phyloP scores from a whole-genome alignment of 495 filamentous ascomycete genomes.

The Penicillium soppii region DNA sequence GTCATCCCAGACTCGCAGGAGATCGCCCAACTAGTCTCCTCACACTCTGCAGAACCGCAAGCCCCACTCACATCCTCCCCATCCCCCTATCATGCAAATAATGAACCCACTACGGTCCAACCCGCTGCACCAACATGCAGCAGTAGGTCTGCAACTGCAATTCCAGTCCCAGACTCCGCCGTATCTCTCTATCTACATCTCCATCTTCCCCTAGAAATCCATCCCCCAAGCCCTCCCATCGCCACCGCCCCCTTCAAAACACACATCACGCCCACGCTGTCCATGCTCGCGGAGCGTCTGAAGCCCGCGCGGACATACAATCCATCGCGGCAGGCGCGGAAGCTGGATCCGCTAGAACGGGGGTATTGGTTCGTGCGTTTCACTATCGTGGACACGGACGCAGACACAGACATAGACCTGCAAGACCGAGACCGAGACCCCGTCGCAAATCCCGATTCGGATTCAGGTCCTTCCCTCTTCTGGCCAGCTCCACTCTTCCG shows the following conservation, averaged over 20 bases:
- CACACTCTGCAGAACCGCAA: constrained; percentile 6
- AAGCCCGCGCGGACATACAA: constrained; percentile 48
- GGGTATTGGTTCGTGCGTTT: constrained; percentile 67
- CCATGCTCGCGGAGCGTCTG: constrained; percentile 51
- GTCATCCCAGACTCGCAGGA: constrained; percentile 48
- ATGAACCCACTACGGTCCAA: constrained; percentile 1
- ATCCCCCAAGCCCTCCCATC: constrained; percentile 44
- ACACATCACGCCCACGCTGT: constrained; percentile 56
- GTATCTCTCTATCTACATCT: background rate
- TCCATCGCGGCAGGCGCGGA: constrained; percentile 50
- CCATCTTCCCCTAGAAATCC: constrained; percentile 35
- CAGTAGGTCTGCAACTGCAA: background rate
- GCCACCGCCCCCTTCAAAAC: constrained; percentile 40
- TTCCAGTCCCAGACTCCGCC: too few relatives aligned
- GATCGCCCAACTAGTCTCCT: background rate
- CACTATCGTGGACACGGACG: constrained; percentile 9
- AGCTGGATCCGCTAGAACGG: constrained; percentile 56
- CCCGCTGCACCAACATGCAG: background rate
- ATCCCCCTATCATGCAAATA: too few relatives aligned
- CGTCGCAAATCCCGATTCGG: background rate
- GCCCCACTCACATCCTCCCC: background rate
- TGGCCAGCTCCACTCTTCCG: constrained; percentile 32
- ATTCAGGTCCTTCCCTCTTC: background rate
- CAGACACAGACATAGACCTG: too few relatives aligned
- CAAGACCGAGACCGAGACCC: background rate